These are phyloP conservation scores for Ogataea polymorpha DNA, from an alignment of 805 yeast species.

Conservation along the genomic window DNA sequence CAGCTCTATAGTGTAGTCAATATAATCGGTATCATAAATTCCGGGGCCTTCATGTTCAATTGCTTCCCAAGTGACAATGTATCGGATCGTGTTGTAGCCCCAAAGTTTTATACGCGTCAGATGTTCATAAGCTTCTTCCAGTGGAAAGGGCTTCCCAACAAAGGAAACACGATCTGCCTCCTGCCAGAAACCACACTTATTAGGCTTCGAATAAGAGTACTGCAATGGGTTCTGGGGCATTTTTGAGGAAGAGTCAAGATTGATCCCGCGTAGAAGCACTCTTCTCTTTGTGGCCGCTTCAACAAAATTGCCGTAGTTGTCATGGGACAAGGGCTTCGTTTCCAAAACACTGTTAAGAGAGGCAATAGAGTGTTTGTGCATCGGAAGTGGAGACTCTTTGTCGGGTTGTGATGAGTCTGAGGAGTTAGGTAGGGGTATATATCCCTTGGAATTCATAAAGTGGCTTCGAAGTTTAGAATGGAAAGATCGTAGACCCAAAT, in stretches of 20 bases:
- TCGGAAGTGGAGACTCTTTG: not conserved
- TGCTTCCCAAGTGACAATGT: conserved; percentile 87
- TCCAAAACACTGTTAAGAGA: conserved; percentile 18
- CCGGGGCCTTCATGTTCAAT: conserved; percentile 88
- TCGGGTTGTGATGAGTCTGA: conserved; percentile 2
- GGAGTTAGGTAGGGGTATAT: conserved; percentile 12
- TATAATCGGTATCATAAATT: conserved; percentile 69
- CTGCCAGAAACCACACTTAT: conserved; percentile 51
- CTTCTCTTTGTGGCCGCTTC: conserved; percentile 50
- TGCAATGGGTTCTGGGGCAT: conserved; percentile 58
- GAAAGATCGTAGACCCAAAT: not conserved
- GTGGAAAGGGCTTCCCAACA: conserved; percentile 76
- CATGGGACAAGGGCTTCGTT: conserved; percentile 31
- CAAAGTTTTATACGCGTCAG: conserved; percentile 66
- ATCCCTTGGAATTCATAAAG: conserved; percentile 17
- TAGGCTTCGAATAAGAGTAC: conserved; percentile 37
- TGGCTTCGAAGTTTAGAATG: not conserved
- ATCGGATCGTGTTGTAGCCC: conserved; percentile 80
- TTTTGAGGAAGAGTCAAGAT: conserved; percentile 73
- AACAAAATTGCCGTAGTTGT: conserved; percentile 54
- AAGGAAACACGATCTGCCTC: conserved; percentile 75
- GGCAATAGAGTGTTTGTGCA: conserved; percentile 16
- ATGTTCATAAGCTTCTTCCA: conserved; percentile 70
- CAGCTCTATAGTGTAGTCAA: conserved; percentile 64
- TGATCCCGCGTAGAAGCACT: conserved; percentile 74